Conservation (phyloP, 1,284 basidiomycete genomes). For the Boletus mariae region DNA sequence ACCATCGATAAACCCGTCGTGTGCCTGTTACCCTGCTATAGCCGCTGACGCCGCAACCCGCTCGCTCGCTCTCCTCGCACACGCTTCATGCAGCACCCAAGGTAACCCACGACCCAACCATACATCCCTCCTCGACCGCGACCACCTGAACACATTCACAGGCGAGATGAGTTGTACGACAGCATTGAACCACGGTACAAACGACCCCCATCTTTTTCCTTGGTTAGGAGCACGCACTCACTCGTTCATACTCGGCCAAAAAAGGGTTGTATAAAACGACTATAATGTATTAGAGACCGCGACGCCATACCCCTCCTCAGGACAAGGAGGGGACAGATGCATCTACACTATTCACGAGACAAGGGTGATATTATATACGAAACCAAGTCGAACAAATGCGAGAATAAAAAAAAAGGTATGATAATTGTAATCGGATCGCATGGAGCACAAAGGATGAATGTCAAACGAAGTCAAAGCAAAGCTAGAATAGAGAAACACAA, state of each 20-base stretch:
- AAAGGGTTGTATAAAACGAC: constrained; percentile 31
- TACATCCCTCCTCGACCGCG: too few relatives aligned
- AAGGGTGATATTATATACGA: constrained; percentile 33
- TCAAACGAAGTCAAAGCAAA: constrained; percentile 11
- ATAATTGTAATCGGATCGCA: constrained; percentile 17
- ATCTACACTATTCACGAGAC: constrained; percentile 28
- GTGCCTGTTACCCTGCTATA: too few relatives aligned
- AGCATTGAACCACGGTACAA: neutral
- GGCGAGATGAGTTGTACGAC: neutral
- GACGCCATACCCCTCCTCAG: constrained; percentile 9
- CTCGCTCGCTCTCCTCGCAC: too few relatives aligned
- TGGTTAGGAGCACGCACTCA: neutral
- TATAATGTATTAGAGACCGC: constrained; percentile 35
- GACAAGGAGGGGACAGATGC: constrained; percentile 1
- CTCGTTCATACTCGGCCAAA: neutral
- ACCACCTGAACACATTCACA: too few relatives aligned
- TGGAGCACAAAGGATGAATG: constrained; percentile 9
- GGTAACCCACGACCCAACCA: too few relatives aligned
- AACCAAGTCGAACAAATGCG: constrained; percentile 23
- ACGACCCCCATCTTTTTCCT: neutral
- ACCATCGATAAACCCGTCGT: too few relatives aligned
- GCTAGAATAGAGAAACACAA: constrained; percentile 13
- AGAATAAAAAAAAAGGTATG: constrained; percentile 12
- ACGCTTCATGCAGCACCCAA: too few relatives aligned
- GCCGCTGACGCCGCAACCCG: too few relatives aligned